Base-by-base conservation (phyloP, 1,284 basidiomycete genomes). In the Somion occarium region DNA sequence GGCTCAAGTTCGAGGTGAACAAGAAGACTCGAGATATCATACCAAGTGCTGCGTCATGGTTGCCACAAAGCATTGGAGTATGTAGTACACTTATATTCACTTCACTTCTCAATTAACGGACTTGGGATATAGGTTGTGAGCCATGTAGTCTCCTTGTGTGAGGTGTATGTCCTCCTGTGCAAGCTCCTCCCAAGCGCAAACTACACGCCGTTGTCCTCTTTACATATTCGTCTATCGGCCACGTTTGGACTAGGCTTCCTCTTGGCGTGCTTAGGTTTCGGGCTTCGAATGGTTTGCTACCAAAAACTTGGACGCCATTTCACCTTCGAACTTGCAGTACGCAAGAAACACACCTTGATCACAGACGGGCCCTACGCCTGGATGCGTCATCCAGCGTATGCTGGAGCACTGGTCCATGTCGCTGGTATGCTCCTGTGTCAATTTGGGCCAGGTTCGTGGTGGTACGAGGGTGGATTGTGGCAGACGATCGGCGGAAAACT, bases 341-440 rank as follows among this genome's bases (percentile, higher is more conserved):
- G 38, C 2, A 48, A 48, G 19, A 38, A 48, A 1, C 51, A 53
- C 26, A 50, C 34, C 26, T 48, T 53, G 15, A 43, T 53, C 23
- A 53, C 51, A 22, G 43, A 43, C 12, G 51, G 51, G 11, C 51
- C 51, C 13, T 53, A 53, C 43, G 38, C 51, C 18, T 23, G 39
- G 23, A 39, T 53, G 13, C 47, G 51, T 23, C 51, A 53, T 44
- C 51, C 51, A n/a, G 39, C 48, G 13, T 53, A 53, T 23, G 19
- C 38, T 15, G 51, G 38, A 23, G 3, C 23, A 15, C 23, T 47
- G 4, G 3, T 51, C 3, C 23, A 27, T 5, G 2, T 7, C 20
- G n/a, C 19, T 5, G 45, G 50, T 15, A 25, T 43, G 23, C 34
- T 24, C 3, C 20, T 43, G 46, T 38, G 34, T 19, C 34, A 38